Conservation (phyloP, 2,329 filamentous ascomycete species). For the Colletotrichum sp. region DNA sequence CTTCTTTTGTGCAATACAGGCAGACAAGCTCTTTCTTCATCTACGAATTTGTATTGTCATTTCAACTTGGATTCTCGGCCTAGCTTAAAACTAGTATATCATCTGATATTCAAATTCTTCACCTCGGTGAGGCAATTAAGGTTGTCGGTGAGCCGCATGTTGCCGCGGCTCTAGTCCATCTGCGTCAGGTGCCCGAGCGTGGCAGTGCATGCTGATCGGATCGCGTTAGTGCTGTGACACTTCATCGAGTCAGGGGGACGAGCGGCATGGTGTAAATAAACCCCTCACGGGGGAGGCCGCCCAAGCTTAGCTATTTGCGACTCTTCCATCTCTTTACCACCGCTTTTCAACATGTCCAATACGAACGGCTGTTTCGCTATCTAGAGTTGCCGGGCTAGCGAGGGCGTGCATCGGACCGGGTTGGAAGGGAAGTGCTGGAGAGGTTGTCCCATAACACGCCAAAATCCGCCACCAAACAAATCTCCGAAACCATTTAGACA, state of each 20-base stretch:
- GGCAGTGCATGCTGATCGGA: slow-evolving; percentile 17
- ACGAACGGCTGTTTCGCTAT: background rate
- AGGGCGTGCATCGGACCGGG: background rate
- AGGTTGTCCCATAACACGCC: background rate
- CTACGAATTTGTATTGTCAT: fast-evolving
- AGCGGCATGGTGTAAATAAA: slow-evolving; percentile 2
- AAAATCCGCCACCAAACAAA: background rate
- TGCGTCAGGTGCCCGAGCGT: slow-evolving; percentile 8
- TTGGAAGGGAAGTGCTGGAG: background rate
- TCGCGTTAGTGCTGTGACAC: slow-evolving; percentile 5
- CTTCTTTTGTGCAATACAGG: background rate
- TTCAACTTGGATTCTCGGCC: background rate
- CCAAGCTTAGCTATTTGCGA: background rate
- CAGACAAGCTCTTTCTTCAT: background rate
- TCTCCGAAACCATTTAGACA: background rate
- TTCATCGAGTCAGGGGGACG: background rate
- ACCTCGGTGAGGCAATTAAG: background rate
- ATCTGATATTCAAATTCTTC: background rate
- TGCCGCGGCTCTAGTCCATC: background rate
- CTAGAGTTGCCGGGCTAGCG: background rate
- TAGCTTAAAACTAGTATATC: background rate
- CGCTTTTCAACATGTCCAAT: background rate
- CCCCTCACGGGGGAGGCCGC: slow-evolving; percentile 14
- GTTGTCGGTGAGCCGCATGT: background rate
- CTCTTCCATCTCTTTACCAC: background rate